Conservation (phyloP, 1,284 basidiomycete genomes). For the Sphagnurus paluster region DNA sequence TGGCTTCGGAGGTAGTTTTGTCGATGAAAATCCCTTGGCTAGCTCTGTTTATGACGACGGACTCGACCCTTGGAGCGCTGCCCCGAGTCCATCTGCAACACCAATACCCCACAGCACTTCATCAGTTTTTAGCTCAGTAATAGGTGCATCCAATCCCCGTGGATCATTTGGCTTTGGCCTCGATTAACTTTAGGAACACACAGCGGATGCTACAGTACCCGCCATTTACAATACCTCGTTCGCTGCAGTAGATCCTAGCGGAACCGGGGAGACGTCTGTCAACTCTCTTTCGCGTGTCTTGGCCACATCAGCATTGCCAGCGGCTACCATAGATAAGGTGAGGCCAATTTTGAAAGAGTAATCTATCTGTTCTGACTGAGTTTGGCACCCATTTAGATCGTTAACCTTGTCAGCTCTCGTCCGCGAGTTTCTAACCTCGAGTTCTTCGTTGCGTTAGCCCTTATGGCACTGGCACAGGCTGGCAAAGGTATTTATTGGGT, state of each 20-base stretch:
- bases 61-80: slow-evolving; percentile 85
- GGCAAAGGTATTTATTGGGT: slow-evolving; percentile 57
- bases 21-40: slow-evolving; percentile 75
- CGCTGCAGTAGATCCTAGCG: slow-evolving; percentile 64
- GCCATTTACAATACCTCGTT: slow-evolving; percentile 75
- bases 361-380: background rate
- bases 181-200: slow-evolving; percentile 1
- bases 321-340: slow-evolving; percentile 81
- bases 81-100: slow-evolving; percentile 75
- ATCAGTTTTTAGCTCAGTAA: slow-evolving; percentile 65
- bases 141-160: slow-evolving; percentile 44
- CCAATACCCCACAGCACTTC: slow-evolving; percentile 44
- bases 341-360: slow-evolving; percentile 14
- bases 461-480: slow-evolving; percentile 83
- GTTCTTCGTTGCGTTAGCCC: slow-evolving; percentile 85
- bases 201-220: slow-evolving; percentile 80
- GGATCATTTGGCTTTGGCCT: background rate
- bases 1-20: slow-evolving; percentile 69
- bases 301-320: slow-evolving; percentile 73
- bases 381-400: slow-evolving; percentile 53
- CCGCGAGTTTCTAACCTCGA: slow-evolving; percentile 81
- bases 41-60: slow-evolving; percentile 79
- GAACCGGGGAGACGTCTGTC: slow-evolving; percentile 76
- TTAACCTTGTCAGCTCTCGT: slow-evolving; percentile 77
- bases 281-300: slow-evolving; percentile 79